Conservation (phyloP, 192 early-diverging fungal genomes). For the Radiomyces spectabilis region DNA sequence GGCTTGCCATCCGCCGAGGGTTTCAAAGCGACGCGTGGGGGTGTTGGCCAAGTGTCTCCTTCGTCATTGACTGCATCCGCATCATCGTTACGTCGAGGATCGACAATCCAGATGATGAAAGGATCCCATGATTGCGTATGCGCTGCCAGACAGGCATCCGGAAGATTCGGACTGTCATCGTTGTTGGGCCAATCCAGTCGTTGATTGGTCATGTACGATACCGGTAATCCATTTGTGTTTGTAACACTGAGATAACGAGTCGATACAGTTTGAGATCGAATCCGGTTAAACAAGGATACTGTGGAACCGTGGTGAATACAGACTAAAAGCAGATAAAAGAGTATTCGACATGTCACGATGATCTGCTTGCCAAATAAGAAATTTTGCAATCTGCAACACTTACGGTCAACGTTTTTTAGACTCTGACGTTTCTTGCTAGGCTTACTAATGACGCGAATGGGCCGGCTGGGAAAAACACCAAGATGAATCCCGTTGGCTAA, state of each 20-base stretch:
- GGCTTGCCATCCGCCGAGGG: conserved; percentile 36
- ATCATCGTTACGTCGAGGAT: conserved; percentile 48
- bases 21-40: conserved; percentile 66
- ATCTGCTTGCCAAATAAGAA: not conserved
- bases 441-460: conserved; percentile 87
- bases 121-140: conserved; percentile 76
- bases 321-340: conserved; percentile 32
- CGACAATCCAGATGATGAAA: conserved; percentile 79
- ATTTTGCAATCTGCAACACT: conserved; percentile 2
- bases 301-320: conserved; percentile 83
- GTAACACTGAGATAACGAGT: conserved; percentile 76
- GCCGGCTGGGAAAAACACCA: conserved; percentile 63
- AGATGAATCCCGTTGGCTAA: conserved; percentile 55
- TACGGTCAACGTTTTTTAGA: conserved; percentile 68
- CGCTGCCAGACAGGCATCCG: conserved; percentile 62
- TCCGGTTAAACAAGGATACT: conserved; percentile 83
- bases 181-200: not conserved
- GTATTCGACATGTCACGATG: not conserved
- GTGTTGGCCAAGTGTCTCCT: conserved; percentile 49
- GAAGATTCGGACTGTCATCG: not conserved
- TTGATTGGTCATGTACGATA: conserved; percentile 2
- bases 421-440: conserved; percentile 87
- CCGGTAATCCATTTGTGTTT: conserved; percentile 25
- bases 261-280: conserved; percentile 82
- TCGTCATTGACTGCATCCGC: conserved; percentile 12